Evolutionary conservation across 2,329 filamentous ascomycete species (phyloP), one percentile per base, ranked within the genome.

Genomic region (Fonsecaea monophora): DNA sequence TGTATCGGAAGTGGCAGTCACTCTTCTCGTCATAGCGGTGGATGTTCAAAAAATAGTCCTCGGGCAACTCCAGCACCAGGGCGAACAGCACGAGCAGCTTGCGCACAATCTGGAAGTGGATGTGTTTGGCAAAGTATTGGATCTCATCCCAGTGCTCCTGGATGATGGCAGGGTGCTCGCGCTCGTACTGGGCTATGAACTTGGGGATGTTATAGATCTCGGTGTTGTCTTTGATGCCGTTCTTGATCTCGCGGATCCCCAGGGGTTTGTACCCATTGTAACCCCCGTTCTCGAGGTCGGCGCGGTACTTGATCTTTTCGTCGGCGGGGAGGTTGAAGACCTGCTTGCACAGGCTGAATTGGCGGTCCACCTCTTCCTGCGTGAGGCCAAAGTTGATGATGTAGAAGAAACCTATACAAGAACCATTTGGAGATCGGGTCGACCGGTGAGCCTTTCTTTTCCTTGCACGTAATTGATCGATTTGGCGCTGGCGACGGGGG

Each of bases 141-240:
- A 89, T 88, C 69, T 87, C 83, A 0, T 80, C 74, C 37, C 84
- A 80, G 66, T 86, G 78, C 0, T 82, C 78, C 40, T 80, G 73
- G 8, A 89, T 75, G 0, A 87, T 72, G 0, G 80, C 75, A 0
- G 84, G 84, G 1, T 85, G 83, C 2, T 74, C 65, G 3, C 82
- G 79, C 42, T 80, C 75, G 67, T 82, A 79, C 55, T 79, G 74
- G 2, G 77, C 75, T 12, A 78, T 80, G 73, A 86, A 88, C 71
- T 89, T 89, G 66, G 84, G 82, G 13, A 87, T 82, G 72, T 88
- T 87, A 78, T 85, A 88, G n/a, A 87, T 82, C 72, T 88, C 83
- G 40, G 85, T 78, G 65, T 87, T 87, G 72, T 88, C 86, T 30
- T 68, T 71, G 25, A 75, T 65, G 12, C 76, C 75, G 1, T 74